Percentiles rank a stretch among this genome's conserved stretches.
Conservation (phyloP, 176 grass and related monocot species). For the Musa itinerans region DNA sequence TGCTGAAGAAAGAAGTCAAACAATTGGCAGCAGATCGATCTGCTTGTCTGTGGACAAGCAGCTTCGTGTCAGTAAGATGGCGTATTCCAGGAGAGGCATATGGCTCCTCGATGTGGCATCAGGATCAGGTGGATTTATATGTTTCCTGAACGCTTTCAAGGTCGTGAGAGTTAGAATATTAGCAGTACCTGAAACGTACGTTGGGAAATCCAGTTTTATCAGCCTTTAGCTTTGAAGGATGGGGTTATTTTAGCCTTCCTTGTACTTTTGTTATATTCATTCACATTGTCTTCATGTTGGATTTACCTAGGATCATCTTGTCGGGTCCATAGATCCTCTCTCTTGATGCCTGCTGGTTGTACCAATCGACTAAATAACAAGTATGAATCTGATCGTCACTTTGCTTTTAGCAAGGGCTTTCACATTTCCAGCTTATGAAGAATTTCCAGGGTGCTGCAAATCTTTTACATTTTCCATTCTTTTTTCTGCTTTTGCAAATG, state of each 20-base stretch:
- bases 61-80: not conserved
- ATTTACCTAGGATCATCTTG: too few species aligned
- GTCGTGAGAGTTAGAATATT: not conserved
- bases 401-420: too few species aligned
- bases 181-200: constrained; percentile 47
- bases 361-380: too few species aligned
- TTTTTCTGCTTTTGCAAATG: not conserved
- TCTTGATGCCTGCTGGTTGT: too few species aligned
- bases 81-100: not conserved
- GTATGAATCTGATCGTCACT: too few species aligned
- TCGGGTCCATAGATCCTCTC: too few species aligned
- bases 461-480: too few species aligned
- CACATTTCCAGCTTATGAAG: too few species aligned
- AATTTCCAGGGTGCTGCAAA: too few species aligned
- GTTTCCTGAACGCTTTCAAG: constrained; percentile 1
- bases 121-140: constrained; percentile 53
- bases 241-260: constrained; percentile 7
- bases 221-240: not conserved
- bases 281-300: too few species aligned
- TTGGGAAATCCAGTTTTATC: constrained; percentile 41
- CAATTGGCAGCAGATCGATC: not conserved
- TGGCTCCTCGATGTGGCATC: constrained; percentile 49
- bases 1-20: not conserved
- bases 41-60: constrained; percentile 41
- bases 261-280: too few species aligned